A percentile compares a stretch with the other conserved stretches of the same genome.
These are phyloP conservation scores for Cyclotella cryptica DNA, from an alignment of 108 stramenopile species.

Conservation along the genomic window DNA sequence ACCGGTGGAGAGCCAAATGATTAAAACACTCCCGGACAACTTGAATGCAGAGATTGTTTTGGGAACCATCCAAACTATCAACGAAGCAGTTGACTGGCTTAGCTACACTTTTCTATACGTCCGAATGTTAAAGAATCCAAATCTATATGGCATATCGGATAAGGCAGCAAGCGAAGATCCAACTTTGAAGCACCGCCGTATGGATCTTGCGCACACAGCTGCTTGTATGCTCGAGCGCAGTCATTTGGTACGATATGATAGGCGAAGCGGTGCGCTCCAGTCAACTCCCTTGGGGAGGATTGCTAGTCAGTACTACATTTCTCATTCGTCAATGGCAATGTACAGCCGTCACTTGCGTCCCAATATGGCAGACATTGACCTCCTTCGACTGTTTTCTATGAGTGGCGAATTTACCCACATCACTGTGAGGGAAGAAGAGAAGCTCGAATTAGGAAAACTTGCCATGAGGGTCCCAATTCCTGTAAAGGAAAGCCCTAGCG, in stretches of 20 bases:
- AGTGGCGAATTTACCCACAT: constrained; percentile 97
- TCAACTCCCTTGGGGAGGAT: constrained; percentile 96
- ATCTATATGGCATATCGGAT: constrained; percentile 89
- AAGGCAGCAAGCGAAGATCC: constrained; percentile 86
- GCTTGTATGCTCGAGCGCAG: constrained; percentile 91
- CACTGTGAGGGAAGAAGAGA: constrained; percentile 97
- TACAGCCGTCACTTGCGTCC: constrained; percentile 96
- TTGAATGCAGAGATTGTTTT: constrained; percentile 98
- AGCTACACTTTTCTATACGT: constrained; percentile 99
- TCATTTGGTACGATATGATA: constrained; percentile 94
- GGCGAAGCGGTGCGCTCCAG: constrained; percentile 91
- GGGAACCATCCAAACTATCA: constrained; percentile 90
- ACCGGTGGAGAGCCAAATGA: constrained; percentile 98
- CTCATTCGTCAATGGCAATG: constrained; percentile 95
- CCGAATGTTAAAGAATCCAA: constrained; percentile 96
- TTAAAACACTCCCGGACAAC: constrained; percentile 94
- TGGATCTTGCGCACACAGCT: constrained; percentile 95
- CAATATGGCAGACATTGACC: constrained; percentile 98
- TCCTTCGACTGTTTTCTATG: constrained; percentile 95
- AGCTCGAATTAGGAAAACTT: constrained; percentile 95
- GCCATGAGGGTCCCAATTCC: constrained; percentile 98
- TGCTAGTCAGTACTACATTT: constrained; percentile 97
- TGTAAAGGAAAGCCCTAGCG: constrained; percentile 94
- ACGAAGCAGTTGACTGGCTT: constrained; percentile 97
- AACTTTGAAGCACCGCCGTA: constrained; percentile 84